phyloP scores from a whole-genome alignment of 169 alveolate species.

The Plasmodium vinckei region DNA sequence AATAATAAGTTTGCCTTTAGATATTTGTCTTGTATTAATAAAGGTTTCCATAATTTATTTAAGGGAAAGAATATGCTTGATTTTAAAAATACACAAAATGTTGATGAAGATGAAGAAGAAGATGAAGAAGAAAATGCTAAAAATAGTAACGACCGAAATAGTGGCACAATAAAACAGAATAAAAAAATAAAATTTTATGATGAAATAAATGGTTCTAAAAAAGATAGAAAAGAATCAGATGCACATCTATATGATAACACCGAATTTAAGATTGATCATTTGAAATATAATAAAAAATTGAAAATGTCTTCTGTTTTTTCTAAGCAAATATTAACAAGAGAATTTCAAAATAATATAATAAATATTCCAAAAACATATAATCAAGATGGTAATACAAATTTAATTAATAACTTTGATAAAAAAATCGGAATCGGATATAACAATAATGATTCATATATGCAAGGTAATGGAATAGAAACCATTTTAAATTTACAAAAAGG shows the following conservation, averaged over 20 bases:
- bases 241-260: constrained; percentile 7
- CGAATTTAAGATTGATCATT: too few relatives aligned
- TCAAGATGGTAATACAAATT: neutral
- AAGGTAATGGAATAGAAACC: neutral
- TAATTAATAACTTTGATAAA: too few relatives aligned
- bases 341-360: constrained; percentile 33
- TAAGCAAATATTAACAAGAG: constrained; percentile 39
- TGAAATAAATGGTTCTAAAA: too few relatives aligned
- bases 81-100: neutral
- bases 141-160: neutral
- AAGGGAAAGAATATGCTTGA: neutral
- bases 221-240: neutral
- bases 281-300: constrained; percentile 40
- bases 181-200: neutral
- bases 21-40: constrained; percentile 32
- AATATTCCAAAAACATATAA: constrained; percentile 11
- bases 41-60: constrained; percentile 50
- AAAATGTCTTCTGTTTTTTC: constrained; percentile 46
- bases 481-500: too few relatives aligned
- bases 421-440: too few relatives aligned
- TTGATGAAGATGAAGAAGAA: neutral
- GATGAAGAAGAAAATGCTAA: neutral
- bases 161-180: neutral
- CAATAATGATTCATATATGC: neutral
- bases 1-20: constrained; percentile 56